Evolutionary conservation across 345 rosid genomes (phyloP), one percentile per base, ranked within the genome.

Genomic region (Ricinus communis): DNA sequence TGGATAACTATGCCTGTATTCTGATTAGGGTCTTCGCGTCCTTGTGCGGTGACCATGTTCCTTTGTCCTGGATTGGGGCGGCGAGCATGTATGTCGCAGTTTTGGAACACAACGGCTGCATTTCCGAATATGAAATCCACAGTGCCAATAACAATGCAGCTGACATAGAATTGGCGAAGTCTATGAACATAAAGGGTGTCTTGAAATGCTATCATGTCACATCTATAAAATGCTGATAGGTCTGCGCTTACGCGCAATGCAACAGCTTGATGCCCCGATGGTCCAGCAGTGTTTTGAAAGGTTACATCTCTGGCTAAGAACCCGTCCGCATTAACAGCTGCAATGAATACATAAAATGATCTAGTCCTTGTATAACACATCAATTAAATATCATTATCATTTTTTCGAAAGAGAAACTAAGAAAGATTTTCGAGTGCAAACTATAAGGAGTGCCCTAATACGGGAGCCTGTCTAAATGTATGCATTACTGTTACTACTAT

Each of bases 31-130:
- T 89, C 93, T 0, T 79, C 71, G 1, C 93, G 85, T 27, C 91
- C 97, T 68, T 91, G 97, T 3, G 93, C 97, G 0, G 95, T 91
- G 45, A 87, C 90, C 89, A 89, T 85, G 84, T 87, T 89, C 67
- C 62, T 84, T 66, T 91, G 97, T 65, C 79, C 69, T 0, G 91
- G 66, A 38, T 82, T 83, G 30, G 93, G 93, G 15, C 73, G 69
- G 5, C 97, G 90, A 18, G 93, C 91, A 6, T 82, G 86, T n/a
- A 91, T 86, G 68, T 87, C 90, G 21, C 93, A 89, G 76, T 87
- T 36, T 68, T 87, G 93, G 11, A 91, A 57, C 28, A 89, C 78
- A 0, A 71, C 91, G 0, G 90, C 93, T 8, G 89, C 91, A 31
- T 91, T 88, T 19, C 95, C 97, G 14, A 89, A 89, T 24, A 89